Percentiles rank a stretch among this genome's conserved stretches.
Conservation (phyloP, 2,329 filamentous ascomycete species). For the Tolypocladium guangdongense region DNA sequence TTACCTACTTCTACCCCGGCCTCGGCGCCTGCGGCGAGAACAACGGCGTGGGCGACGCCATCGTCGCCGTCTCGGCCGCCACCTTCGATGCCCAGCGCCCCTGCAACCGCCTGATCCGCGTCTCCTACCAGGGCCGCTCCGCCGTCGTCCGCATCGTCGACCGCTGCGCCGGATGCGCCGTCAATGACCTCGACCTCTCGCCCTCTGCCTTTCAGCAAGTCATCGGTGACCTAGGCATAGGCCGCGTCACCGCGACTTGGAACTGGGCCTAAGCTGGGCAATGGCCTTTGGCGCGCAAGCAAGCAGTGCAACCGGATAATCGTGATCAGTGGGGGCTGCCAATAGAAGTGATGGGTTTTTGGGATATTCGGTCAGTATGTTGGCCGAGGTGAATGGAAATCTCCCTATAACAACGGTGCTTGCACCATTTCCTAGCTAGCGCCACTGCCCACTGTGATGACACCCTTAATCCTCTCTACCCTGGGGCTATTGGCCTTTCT, state of each 20-base stretch:
- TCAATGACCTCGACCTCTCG: slow-evolving; percentile 37
- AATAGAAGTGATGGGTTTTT: too few relatives aligned
- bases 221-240: slow-evolving; percentile 19
- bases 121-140: slow-evolving; percentile 33
- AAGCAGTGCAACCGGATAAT: too few relatives aligned
- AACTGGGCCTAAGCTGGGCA: slow-evolving; percentile 10
- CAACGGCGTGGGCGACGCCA: slow-evolving; percentile 40
- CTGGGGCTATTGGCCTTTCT: too few relatives aligned
- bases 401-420: too few relatives aligned
- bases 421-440: too few relatives aligned
- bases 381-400: too few relatives aligned
- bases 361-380: too few relatives aligned
- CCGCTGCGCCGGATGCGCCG: slow-evolving; percentile 42
- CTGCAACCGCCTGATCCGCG: slow-evolving; percentile 56
- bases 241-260: slow-evolving; percentile 14
- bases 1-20: slow-evolving; percentile 48
- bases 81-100: slow-evolving; percentile 50
- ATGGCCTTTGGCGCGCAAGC: too few relatives aligned
- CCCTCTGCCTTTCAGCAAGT: slow-evolving; percentile 33
- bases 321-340: too few relatives aligned
- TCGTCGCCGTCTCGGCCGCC: slow-evolving; percentile 57
- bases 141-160: slow-evolving; percentile 58
- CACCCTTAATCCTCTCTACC: too few relatives aligned
- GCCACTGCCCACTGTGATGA: too few relatives aligned
- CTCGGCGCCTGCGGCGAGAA: slow-evolving; percentile 60